Evolutionary conservation across 140 eudicot genomes (phyloP).

Genomic region (Erigeron philadelphicus): DNA sequence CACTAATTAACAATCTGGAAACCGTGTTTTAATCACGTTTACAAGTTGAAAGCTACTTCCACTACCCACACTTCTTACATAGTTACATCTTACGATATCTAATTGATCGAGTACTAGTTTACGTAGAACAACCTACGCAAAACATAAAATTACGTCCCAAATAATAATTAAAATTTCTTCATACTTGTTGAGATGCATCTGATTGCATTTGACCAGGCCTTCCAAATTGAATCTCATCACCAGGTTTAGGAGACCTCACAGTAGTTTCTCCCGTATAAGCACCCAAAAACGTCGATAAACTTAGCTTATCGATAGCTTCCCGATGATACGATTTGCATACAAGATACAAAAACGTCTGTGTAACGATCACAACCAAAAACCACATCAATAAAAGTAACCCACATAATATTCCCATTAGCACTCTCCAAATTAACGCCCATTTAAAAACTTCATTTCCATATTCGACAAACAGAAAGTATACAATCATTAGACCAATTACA

Average conservation of each 20-base stretch:
- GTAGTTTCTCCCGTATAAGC: conserved; percentile 21
- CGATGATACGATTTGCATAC: conserved; percentile 38
- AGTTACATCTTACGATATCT: too few relatives aligned
- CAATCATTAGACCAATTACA: not conserved
- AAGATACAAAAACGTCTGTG: conserved; percentile 33
- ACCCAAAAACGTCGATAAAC: conserved; percentile 26
- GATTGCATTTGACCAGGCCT: conserved; percentile 13
- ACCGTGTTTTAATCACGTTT: too few relatives aligned
- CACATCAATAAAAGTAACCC: conserved; percentile 10
- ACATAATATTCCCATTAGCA: conserved; percentile 27
- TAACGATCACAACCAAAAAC: conserved; percentile 28
- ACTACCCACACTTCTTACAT: too few relatives aligned
- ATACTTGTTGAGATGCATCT: not conserved
- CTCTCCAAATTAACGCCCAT: conserved; percentile 10
- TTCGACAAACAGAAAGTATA: not conserved
- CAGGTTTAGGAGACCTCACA: conserved; percentile 9
- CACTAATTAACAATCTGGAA: too few relatives aligned
- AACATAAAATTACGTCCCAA: too few relatives aligned
- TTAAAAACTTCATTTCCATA: not conserved
- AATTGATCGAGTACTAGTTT: too few relatives aligned
- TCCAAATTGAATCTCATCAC: conserved; percentile 28
- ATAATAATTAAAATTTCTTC: too few relatives aligned
- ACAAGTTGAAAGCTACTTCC: too few relatives aligned
- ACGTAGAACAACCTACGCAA: too few relatives aligned
- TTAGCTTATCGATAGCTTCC: conserved; percentile 37